phyloP scores from a whole-genome alignment of 441 rosid genomes.

The Mallotus japonicus region DNA sequence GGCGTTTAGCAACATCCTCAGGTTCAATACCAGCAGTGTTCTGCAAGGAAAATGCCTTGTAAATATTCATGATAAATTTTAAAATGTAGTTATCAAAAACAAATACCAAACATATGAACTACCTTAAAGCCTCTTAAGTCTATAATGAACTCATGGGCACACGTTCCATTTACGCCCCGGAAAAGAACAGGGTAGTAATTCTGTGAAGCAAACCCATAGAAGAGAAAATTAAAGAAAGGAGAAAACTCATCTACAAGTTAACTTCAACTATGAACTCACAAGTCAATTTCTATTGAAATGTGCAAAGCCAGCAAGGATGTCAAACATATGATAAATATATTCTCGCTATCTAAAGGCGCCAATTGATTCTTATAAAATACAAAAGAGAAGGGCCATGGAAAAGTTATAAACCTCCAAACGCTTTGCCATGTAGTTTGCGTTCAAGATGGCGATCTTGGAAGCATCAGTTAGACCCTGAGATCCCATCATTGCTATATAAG shows the following conservation, averaged over 20 bases:
- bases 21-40: conserved; percentile 87
- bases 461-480: conserved; percentile 93
- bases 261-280: background rate
- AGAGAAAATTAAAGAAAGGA: conserved; percentile 4
- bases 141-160: conserved; percentile 91
- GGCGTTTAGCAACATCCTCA: conserved; percentile 97
- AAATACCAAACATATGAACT: conserved; percentile 6
- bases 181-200: conserved; percentile 79
- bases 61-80: conserved; percentile 1
- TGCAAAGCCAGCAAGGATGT: background rate
- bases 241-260: conserved; percentile 8
- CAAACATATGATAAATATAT: background rate
- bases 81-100: background rate
- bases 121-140: conserved; percentile 95
- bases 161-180: conserved; percentile 92
- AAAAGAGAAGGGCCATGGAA: conserved; percentile 16
- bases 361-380: background rate
- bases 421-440: conserved; percentile 99
- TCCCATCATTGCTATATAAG: conserved; percentile 98
- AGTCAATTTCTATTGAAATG: conserved; percentile 1
- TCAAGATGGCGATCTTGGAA: conserved; percentile 87
- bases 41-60: conserved; percentile 37
- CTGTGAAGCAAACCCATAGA: conserved; percentile 39
- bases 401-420: conserved; percentile 71
- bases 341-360: background rate